Evolutionary conservation across 805 yeast genomes (phyloP).

Genomic region (Tetrapisispora arboricola): DNA sequence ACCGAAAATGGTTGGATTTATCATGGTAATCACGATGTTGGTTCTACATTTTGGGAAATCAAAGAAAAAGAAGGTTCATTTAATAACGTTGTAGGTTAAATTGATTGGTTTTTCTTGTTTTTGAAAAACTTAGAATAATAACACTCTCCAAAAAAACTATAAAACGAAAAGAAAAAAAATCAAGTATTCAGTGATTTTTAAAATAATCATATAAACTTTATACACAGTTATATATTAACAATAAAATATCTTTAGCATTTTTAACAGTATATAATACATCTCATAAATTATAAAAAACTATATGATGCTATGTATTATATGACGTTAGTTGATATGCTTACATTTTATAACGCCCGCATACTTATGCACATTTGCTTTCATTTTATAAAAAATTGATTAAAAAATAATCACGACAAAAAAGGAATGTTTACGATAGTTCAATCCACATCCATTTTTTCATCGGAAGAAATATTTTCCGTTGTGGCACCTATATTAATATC

Average conservation of each 20-base stretch:
- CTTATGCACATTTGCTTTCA: conserved; percentile 1
- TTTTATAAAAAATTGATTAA: no score
- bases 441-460: background rate
- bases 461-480: background rate
- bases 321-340: no score
- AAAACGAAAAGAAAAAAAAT: no score
- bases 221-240: background rate
- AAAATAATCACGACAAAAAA: no score
- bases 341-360: no score
- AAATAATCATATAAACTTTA: no score
- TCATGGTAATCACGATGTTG: conserved; percentile 93
- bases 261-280: no score
- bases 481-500: background rate
- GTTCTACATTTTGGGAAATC: conserved; percentile 81
- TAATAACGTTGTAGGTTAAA: conserved; percentile 52
- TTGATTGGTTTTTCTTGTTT: background rate
- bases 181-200: no score
- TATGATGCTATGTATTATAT: no score
- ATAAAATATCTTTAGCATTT: conserved; percentile 2
- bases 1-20: conserved; percentile 90
- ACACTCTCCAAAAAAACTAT: no score
- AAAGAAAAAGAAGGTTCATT: conserved; percentile 84
- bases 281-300: no score
- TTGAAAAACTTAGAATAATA: background rate
- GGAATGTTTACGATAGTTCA: background rate